These are phyloP conservation scores for Salvia sclarea DNA, from an alignment of 305 asterid genomes.

Conservation along the genomic window DNA sequence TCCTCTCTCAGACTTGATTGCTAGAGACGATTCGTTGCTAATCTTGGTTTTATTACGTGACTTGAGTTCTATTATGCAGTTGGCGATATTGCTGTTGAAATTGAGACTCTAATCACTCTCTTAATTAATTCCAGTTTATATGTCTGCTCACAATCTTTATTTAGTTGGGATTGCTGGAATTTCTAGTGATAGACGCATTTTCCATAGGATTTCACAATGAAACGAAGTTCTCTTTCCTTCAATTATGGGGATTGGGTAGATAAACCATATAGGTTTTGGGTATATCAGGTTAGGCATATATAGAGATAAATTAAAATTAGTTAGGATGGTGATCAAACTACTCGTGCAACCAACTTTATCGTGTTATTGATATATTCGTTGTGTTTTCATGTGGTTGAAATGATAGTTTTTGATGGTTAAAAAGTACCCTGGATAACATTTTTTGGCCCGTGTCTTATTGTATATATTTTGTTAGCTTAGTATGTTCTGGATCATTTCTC, in stretches of 20 bases:
- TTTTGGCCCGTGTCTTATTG: neutral
- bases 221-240: neutral
- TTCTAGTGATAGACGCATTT: neutral
- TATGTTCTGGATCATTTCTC: neutral
- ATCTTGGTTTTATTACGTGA: neutral
- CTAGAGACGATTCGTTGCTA: neutral
- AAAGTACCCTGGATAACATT: neutral
- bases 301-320: neutral
- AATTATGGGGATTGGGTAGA: neutral
- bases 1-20: neutral
- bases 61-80: neutral
- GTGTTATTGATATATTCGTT: neutral
- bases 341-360: slow-evolving; percentile 9
- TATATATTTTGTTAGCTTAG: neutral
- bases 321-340: slow-evolving; percentile 4
- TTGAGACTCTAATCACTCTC: neutral
- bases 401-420: neutral
- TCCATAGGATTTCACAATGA: neutral
- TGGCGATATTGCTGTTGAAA: neutral
- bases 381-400: neutral
- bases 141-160: slow-evolving; percentile 2
- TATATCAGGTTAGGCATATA: neutral
- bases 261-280: neutral
- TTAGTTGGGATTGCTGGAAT: neutral
- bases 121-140: neutral